A percentile compares a stretch with the other conserved stretches of the same genome.
These are phyloP conservation scores for Macrocybe sp. DNA, from an alignment of 1,284 basidiomycete species.

Conservation along the genomic window DNA sequence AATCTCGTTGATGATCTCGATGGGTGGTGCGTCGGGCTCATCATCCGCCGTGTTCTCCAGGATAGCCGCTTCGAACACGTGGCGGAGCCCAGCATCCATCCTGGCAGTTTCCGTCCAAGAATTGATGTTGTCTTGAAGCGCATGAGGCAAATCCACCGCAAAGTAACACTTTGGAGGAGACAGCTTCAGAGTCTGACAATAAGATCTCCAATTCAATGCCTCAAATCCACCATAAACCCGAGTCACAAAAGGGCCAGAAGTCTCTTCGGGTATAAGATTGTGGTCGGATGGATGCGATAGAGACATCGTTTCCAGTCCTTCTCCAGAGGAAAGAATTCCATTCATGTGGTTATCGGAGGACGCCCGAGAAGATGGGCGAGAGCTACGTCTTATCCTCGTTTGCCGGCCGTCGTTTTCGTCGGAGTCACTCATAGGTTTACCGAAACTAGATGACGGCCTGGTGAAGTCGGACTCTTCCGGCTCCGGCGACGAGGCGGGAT, in stretches of 20 bases:
- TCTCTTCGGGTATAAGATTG: conserved; percentile 9
- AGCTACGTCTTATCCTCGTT: conserved; percentile 1
- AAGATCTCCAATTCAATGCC: conserved; percentile 29
- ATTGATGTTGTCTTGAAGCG: conserved; percentile 51
- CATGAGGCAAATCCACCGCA: conserved; percentile 40
- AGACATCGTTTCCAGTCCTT: not conserved
- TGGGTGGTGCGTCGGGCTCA: conserved; percentile 62
- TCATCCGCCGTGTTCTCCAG: conserved; percentile 49
- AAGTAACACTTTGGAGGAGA: conserved; percentile 28
- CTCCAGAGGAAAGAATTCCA: conserved; percentile 4
- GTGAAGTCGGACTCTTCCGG: too few species aligned
- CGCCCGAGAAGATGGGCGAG: conserved; percentile 10
- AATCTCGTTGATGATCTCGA: conserved; percentile 60
- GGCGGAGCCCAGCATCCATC: conserved; percentile 30
- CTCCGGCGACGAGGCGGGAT: too few species aligned
- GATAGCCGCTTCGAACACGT: conserved; percentile 54
- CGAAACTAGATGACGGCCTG: not conserved
- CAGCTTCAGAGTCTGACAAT: conserved; percentile 22
- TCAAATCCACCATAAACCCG: conserved; percentile 24
- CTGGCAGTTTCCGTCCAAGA: conserved; percentile 28
- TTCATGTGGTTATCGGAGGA: conserved; percentile 8
- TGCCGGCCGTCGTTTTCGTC: not conserved
- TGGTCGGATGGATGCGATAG: conserved; percentile 8
- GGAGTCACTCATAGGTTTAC: not conserved
- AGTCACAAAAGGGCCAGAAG: conserved; percentile 8